Percentiles rank a stretch among this genome's conserved stretches.
Conservation (phyloP, 2,329 filamentous ascomycete species). For the Epichloe baconii region DNA sequence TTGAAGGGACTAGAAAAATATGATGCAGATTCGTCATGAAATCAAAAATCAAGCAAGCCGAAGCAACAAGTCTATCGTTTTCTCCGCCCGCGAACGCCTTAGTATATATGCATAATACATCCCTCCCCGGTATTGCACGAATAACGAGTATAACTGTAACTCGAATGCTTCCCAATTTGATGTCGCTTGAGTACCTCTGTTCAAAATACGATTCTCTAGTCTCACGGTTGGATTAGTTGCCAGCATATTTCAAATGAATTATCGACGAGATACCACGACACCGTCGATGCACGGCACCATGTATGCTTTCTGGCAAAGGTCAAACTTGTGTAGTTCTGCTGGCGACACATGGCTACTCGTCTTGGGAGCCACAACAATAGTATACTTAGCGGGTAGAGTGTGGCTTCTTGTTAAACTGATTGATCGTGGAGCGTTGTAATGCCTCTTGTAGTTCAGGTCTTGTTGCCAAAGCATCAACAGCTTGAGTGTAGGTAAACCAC, state of each 20-base stretch:
- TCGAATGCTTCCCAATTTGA: neutral
- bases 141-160: neutral
- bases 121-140: neutral
- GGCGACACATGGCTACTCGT: neutral
- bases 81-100: constrained; percentile 6
- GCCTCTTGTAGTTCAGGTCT: constrained; percentile 84
- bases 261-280: neutral
- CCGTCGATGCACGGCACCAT: neutral
- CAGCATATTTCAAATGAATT: neutral
- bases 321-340: neutral
- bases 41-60: constrained; percentile 1
- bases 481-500: constrained; percentile 80
- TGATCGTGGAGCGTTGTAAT: constrained; percentile 65
- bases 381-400: neutral
- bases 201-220: neutral
- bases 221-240: neutral
- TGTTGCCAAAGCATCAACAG: constrained; percentile 60
- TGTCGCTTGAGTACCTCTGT: neutral
- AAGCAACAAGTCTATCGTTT: constrained; percentile 6
- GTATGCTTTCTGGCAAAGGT: neutral
- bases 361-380: neutral
- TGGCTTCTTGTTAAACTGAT: constrained; percentile 20
- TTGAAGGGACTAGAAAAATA: neutral
- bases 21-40: neutral
- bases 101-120: constrained; percentile 6